Conservation (phyloP, 108 stramenopile species). For the Nannochloropsis granulata region DNA sequence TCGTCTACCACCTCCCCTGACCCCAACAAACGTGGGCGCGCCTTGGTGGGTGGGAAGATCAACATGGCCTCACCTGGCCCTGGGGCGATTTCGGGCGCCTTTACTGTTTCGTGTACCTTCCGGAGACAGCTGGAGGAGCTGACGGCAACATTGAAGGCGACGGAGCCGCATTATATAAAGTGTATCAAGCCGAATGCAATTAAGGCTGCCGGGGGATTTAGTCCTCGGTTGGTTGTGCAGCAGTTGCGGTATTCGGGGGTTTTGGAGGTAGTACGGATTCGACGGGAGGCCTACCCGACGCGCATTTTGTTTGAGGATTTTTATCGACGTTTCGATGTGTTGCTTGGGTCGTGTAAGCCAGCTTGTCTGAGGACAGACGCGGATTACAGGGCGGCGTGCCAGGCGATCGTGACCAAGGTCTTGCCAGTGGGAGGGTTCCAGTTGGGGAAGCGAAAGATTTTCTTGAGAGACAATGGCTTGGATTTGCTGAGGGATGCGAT, state of each 20-base stretch:
- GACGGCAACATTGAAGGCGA: conserved; percentile 62
- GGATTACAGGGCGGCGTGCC: not conserved
- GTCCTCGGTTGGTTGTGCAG: conserved; percentile 27
- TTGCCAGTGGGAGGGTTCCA: not conserved
- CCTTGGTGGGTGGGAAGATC: not conserved
- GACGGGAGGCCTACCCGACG: conserved; percentile 29
- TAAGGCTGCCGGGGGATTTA: conserved; percentile 23
- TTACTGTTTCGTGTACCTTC: conserved; percentile 42
- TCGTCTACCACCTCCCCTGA: not conserved
- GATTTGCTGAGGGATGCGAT: not conserved
- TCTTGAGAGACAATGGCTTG: not conserved
- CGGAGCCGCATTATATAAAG: conserved; percentile 97
- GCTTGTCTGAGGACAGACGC: not conserved
- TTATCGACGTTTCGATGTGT: conserved; percentile 27
- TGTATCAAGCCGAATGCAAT: conserved; percentile 77
- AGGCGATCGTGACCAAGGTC: not conserved
- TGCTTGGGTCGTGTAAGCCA: not conserved
- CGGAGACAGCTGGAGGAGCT: conserved; percentile 37
- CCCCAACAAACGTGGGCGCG: not conserved
- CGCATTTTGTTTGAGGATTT: conserved; percentile 34
- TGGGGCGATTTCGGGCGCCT: conserved; percentile 1
- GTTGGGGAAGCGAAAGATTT: not conserved
- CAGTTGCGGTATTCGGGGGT: conserved; percentile 42
- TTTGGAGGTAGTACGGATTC: conserved; percentile 36
- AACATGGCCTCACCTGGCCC: not conserved